Evolutionary conservation across 176 grass and related monocot genomes (phyloP), one percentile per base, ranked within the genome.

Genomic region (Poa annua): DNA sequence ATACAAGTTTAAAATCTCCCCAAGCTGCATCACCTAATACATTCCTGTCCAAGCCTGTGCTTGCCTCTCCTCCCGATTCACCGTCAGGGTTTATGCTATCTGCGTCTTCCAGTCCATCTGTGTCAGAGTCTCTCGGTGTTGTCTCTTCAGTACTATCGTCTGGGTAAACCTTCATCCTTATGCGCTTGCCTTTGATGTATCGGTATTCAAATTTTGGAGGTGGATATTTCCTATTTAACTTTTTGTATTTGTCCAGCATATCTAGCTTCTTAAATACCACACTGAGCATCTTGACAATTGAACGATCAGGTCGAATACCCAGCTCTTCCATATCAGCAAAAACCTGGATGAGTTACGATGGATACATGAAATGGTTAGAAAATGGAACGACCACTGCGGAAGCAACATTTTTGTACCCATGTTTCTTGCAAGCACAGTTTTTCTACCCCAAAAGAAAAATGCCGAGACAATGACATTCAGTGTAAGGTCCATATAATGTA

Each of bases 291-390:
- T 75, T 92, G 60, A 98, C 67, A 75, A 98, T 96, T 36, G 96
- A 85, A 66, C 78, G 80, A 45, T 93, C 91, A 81, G 96, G 96
- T 68, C 89, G 95, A 64, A 98, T 70, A 15, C 96, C 89, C 55
- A 98, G 69, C 75, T 98, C 96, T 69, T 98, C 93, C 93, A 98
- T 98, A 88, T 98, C 96, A 86, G 93, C 96, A 87, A 98, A 96
- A 64, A 93, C 59, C 96, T 98, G 32, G 24, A 82, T 3, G 73
- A 55, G 52, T 59, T 49, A 17, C 0, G 3, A 59, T 3, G 32
- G 20, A 90, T 17, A 75, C 32, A 86, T 49, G 24, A 39, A 50
- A 76, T 20, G 36, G 25, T 70, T 80, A 80, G 10, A 70, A 32
- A 84, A 44, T 6, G 44, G 38, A 73, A 76, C 3, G 71, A 15